Evolutionary conservation across 106 monocot genomes (phyloP).

Genomic region (Acorus calamus): DNA sequence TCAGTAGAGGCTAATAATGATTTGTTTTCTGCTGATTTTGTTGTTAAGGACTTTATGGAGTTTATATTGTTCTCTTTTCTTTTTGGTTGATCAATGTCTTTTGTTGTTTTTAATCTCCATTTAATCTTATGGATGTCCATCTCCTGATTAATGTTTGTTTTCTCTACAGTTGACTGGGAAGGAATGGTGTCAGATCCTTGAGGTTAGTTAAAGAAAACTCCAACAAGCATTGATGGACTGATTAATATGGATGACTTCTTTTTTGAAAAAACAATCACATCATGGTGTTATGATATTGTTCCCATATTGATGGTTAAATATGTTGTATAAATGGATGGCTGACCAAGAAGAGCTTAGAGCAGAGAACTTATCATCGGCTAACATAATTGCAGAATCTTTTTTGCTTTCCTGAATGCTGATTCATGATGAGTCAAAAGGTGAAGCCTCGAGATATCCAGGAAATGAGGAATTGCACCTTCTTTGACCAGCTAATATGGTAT

Average conservation of each 20-base stretch:
- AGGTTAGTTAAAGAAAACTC: conserved; percentile 40
- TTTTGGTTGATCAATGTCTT: background rate
- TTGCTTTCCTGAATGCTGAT: conserved; percentile 9
- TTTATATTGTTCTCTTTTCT: conserved; percentile 4
- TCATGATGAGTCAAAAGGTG: conserved; percentile 26
- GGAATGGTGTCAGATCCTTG: conserved; percentile 70
- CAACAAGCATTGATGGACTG: too few species aligned
- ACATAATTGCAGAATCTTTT: conserved; percentile 19
- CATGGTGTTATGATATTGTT: too few species aligned
- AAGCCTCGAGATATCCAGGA: conserved; percentile 18
- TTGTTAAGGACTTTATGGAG: too few species aligned
- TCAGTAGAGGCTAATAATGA: conserved; percentile 2
- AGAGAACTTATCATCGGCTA: conserved; percentile 5
- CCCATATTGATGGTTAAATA: too few species aligned
- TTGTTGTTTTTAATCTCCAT: too few species aligned
- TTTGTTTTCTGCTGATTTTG: background rate
- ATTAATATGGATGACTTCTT: too few species aligned
- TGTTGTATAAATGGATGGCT: too few species aligned
- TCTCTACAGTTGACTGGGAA: conserved; percentile 58
- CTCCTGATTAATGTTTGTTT: background rate
- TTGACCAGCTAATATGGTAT: conserved; percentile 15
- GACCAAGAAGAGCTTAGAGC: background rate
- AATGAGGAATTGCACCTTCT: conserved; percentile 9
- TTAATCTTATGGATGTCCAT: too few species aligned
- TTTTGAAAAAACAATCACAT: too few species aligned